Conservation (phyloP, 805 yeast genomes). For the Starmera caribaea region DNA sequence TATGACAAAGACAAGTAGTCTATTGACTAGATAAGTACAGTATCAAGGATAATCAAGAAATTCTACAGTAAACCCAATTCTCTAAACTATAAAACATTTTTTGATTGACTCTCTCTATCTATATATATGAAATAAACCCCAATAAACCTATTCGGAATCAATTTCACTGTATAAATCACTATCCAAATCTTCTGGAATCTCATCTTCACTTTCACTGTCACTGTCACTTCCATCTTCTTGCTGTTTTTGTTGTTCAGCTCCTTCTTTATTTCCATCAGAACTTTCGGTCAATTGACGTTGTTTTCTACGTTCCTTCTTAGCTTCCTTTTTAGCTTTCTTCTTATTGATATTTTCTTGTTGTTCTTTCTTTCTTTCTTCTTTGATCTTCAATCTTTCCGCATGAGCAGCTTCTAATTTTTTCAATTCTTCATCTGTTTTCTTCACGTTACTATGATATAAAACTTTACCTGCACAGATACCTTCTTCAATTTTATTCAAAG, state of each 20-base stretch:
- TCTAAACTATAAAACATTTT: too few relatives aligned
- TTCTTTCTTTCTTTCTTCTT: slow-evolving; percentile 61
- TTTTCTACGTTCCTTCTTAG: slow-evolving; percentile 60
- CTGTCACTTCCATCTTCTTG: slow-evolving; percentile 13
- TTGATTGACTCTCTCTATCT: not conserved
- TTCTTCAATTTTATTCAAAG: slow-evolving; percentile 81
- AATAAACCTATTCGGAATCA: slow-evolving; percentile 12
- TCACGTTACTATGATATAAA: slow-evolving; percentile 64
- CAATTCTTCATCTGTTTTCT: slow-evolving; percentile 54
- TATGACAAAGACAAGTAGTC: too few relatives aligned
- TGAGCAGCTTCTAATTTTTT: slow-evolving; percentile 59
- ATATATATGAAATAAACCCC: not conserved
- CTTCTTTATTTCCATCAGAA: slow-evolving; percentile 14
- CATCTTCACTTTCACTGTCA: slow-evolving; percentile 24
- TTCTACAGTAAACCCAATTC: too few relatives aligned
- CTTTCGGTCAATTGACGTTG: slow-evolving; percentile 34
- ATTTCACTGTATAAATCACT: slow-evolving; percentile 38
- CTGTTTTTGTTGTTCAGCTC: slow-evolving; percentile 19
- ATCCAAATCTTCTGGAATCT: slow-evolving; percentile 35
- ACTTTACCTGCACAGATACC: slow-evolving; percentile 86
- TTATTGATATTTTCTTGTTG: slow-evolving; percentile 73
- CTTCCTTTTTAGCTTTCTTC: slow-evolving; percentile 65
- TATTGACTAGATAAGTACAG: too few relatives aligned
- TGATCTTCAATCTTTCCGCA: slow-evolving; percentile 47
- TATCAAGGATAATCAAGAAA: too few relatives aligned